Evolutionary conservation across 352 stramenopile species (phyloP), one percentile per base, ranked within the genome.

Genomic region (Synura sp.): DNA sequence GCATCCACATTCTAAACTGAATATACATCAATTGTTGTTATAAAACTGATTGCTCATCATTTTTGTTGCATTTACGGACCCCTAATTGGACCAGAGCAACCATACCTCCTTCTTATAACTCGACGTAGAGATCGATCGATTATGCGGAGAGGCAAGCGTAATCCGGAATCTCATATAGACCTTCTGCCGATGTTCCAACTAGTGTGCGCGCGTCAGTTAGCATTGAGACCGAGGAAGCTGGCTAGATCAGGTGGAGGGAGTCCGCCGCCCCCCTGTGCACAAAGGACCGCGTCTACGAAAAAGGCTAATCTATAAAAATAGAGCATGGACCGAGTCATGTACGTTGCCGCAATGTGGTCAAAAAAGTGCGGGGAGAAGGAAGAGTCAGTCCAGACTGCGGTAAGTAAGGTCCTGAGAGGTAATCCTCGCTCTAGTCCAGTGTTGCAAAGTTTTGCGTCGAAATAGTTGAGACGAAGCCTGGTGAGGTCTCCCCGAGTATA

Each of bases 281-380:
- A 22, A 63, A 63, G 49, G 29, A 63, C 49, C 12, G 49, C 14
- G 49, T 63, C 49, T 22, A 63, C 49, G 49, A 63, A 63, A 22
- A 63, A 63, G 49, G 14, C 49, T 63, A 22, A 22, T 12, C 29
- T 63, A 29, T 63, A 22, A 12, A 63, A 22, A 22, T 63, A 63
- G 12, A 63, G 49, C 49, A 22, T 22, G 29, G 49, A 63, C 29
- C 49, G 14, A 63, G 49, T 63, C 29, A 63, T 22, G 49, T 63
- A 63, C 29, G 49, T 22, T 63, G 49, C 49, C 49, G 49, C 49
- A 29, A 63, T 63, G 29, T 63, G 49, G 12, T 63, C 49, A 63
- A 63, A 63, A 63, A 63, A 63, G 49, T 63, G 49, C 49, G 49
- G 49, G 49, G 49, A 63, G 29, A 63, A 63, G 49, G 49, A 63